Evolutionary conservation across 2,329 filamentous ascomycete genomes (phyloP).

Genomic region (Bipolaris victoriae): DNA sequence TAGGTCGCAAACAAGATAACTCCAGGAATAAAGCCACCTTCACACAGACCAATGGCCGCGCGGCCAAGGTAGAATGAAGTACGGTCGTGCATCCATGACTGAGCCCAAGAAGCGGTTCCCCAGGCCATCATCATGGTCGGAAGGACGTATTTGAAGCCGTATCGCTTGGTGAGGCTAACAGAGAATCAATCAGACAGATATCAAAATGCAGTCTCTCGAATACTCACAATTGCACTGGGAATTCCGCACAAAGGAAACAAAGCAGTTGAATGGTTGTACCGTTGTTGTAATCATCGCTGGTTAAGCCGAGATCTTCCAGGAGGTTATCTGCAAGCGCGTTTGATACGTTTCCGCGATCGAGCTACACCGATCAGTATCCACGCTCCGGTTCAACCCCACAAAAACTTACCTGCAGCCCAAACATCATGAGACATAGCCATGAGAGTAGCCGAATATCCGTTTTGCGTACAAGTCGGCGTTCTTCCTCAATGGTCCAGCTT

Average conservation of each 20-base stretch:
- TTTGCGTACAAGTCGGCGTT: conserved; percentile 60
- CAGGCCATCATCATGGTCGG: conserved; percentile 54
- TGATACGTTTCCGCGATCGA: conserved; percentile 55
- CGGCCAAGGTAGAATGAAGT: conserved; percentile 51
- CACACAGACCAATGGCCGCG: conserved; percentile 52
- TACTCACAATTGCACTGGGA: conserved; percentile 49
- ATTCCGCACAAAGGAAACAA: conserved; percentile 72
- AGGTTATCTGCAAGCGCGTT: conserved; percentile 43
- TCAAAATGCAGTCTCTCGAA: no score
- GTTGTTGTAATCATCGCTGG: conserved; percentile 44
- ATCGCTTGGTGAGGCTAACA: conserved; percentile 49
- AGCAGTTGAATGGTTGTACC: conserved; percentile 69
- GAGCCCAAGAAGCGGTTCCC: conserved; percentile 62
- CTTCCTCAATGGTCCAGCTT: conserved; percentile 63
- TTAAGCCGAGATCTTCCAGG: conserved; percentile 38
- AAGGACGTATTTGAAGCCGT: conserved; percentile 52
- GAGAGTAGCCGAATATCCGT: conserved; percentile 45
- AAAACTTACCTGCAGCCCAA: conserved; percentile 39
- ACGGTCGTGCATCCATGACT: conserved; percentile 66
- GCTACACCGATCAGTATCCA: conserved; percentile 43
- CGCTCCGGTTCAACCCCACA: neutral
- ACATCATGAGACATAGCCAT: conserved; percentile 51
- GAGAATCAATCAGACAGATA: neutral
- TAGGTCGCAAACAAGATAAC: conserved; percentile 73
- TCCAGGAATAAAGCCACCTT: conserved; percentile 64